phyloP scores from a whole-genome alignment of 2,329 filamentous ascomycete genomes.

The Botryotinia convoluta region DNA sequence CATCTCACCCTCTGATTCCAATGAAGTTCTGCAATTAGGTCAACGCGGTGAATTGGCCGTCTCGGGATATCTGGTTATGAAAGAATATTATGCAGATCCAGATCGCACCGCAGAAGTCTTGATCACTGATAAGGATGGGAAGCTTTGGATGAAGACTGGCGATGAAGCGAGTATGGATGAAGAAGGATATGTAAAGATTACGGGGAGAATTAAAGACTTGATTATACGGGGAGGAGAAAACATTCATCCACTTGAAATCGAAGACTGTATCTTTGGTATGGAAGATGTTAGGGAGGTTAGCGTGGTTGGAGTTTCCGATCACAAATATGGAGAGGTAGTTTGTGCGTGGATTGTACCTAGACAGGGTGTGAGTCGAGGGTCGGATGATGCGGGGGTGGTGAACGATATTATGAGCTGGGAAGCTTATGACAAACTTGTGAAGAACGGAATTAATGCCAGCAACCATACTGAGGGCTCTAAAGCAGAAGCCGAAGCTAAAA shows the following conservation, averaged over 20 bases:
- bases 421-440: not conserved
- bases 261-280: constrained; percentile 79
- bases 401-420: constrained; percentile 16
- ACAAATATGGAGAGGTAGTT: constrained; percentile 81
- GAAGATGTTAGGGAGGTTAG: constrained; percentile 69
- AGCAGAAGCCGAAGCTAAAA: not conserved
- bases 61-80: constrained; percentile 84
- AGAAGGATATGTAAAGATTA: constrained; percentile 83
- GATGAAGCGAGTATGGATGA: constrained; percentile 86
- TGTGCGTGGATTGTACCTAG: constrained; percentile 74
- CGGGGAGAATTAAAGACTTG: constrained; percentile 88
- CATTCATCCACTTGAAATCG: constrained; percentile 89
- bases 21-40: constrained; percentile 58
- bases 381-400: constrained; percentile 33
- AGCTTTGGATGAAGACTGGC: constrained; percentile 84
- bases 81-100: constrained; percentile 81
- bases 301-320: constrained; percentile 80
- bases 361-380: constrained; percentile 29
- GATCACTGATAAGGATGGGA: constrained; percentile 40
- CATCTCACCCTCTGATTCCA: constrained; percentile 64
- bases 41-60: constrained; percentile 78
- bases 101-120: constrained; percentile 67
- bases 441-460: not conserved
- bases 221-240: constrained; percentile 97
- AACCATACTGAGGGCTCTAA: not conserved